Evolutionary conservation across 2,329 filamentous ascomycete species (phyloP), one percentile per base, ranked within the genome.

Genomic region (Aspergillus sp.): DNA sequence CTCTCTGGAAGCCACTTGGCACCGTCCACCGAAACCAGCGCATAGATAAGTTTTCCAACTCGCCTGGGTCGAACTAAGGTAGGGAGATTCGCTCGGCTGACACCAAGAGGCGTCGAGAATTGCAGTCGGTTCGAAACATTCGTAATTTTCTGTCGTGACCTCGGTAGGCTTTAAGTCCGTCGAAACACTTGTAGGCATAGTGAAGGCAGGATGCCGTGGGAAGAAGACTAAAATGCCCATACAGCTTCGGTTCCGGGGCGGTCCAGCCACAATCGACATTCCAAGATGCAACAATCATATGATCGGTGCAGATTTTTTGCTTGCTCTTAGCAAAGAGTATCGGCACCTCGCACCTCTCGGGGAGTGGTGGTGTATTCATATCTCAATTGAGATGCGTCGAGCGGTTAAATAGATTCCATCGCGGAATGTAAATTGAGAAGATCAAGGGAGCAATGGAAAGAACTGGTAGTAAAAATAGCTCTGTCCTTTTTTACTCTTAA

Each of bases 131-230:
- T 19, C 89, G 86, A 82, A 92, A 92, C 55, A 91, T 77, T 52
- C 89, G 85, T 24, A 91, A 82, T 64, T 81, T 82, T 65, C 86
- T 86, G 72, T 92, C 89, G 65, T 82, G 70, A 71, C 85, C 75
- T 69, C 84, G 86, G 70, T 84, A 84, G 40, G 84, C 84, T 74
- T 95, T 95, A 74, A 86, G 78, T 4, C 90, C 90, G 76, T 95
- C 90, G 77, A 95, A 95, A 75, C 90, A 95, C 75, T 91, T 87
- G 35, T 89, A 93, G 2, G 90, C 90, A 74, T 95, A 95, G 79
- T 95, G 90, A 52, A 95, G 83, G 57, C 86, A 85, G 6, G 85
- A 89, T 15, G 90, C 89, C 2, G 86, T 91, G 33, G 90, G 90
- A 80, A 89, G 87, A 65, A 95, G 83, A 52, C 80, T 79, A 50